phyloP scores from a whole-genome alignment of 352 stramenopile genomes.

The Phytopythium sindhum region DNA sequence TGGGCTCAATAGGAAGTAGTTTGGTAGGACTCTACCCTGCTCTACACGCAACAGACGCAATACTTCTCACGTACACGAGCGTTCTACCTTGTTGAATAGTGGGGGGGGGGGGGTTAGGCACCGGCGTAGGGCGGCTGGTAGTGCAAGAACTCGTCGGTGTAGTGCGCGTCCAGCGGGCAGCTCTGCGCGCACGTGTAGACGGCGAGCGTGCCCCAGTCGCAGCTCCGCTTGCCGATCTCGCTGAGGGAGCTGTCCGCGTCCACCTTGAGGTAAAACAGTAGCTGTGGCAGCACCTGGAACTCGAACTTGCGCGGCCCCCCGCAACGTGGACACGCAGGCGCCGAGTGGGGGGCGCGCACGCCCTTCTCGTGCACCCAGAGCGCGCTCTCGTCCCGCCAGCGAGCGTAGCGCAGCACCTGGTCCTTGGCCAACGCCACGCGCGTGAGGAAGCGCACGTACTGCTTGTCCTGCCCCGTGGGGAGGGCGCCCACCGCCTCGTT shows the following conservation, averaged over 20 bases:
- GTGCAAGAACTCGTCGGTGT: slow-evolving; percentile 69
- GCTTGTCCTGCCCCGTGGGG: slow-evolving; percentile 57
- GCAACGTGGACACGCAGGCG: slow-evolving; percentile 81
- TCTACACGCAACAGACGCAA: not conserved
- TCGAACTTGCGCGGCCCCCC: slow-evolving; percentile 87
- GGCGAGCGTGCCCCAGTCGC: slow-evolving; percentile 91
- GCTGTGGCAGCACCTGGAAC: slow-evolving; percentile 94
- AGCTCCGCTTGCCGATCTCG: slow-evolving; percentile 51
- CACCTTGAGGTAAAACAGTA: slow-evolving; percentile 90
- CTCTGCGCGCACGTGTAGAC: slow-evolving; percentile 92
- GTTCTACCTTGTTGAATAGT: not conserved
- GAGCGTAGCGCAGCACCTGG: slow-evolving; percentile 87
- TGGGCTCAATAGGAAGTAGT: slow-evolving; percentile 25
- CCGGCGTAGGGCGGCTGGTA: slow-evolving; percentile 72
- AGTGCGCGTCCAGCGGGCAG: slow-evolving; percentile 62
- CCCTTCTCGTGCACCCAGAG: slow-evolving; percentile 87
- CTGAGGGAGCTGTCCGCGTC: slow-evolving; percentile 58
- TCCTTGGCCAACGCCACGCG: slow-evolving; percentile 79
- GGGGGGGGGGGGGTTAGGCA: slow-evolving; percentile 7
- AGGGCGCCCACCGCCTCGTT: slow-evolving; percentile 59
- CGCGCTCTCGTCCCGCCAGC: slow-evolving; percentile 81
- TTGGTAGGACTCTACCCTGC: too few relatives aligned
- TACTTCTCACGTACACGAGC: not conserved
- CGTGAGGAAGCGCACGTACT: slow-evolving; percentile 81
- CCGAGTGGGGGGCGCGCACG: slow-evolving; percentile 26